These are phyloP conservation scores for Apostasia ramifera DNA, from an alignment of 106 monocot genomes.

Conservation along the genomic window DNA sequence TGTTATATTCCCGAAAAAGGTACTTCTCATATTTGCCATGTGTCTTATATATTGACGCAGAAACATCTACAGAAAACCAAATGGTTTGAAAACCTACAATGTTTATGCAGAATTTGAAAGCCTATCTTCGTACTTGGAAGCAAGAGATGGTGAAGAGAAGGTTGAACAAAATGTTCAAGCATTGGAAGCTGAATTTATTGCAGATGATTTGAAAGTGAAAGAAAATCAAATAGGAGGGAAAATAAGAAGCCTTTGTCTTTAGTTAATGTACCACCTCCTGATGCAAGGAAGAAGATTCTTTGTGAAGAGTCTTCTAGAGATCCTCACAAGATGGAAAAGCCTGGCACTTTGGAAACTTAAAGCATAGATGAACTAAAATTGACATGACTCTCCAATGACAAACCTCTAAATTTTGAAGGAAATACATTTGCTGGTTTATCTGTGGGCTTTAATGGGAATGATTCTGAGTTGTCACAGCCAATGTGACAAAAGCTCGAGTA, in stretches of 20 bases:
- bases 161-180: constrained; percentile 12
- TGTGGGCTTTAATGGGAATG: constrained; percentile 10
- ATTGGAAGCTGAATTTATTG: constrained; percentile 2
- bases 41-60: neutral
- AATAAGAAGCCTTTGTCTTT: constrained; percentile 7
- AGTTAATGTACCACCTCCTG: neutral
- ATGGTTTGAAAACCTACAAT: constrained; percentile 1
- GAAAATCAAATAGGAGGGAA: constrained; percentile 13
- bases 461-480: constrained; percentile 7
- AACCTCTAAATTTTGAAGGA: constrained; percentile 6
- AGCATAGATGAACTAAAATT: constrained; percentile 24
- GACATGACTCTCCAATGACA: constrained; percentile 12
- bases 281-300: neutral
- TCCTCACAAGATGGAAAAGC: neutral
- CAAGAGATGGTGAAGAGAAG: constrained; percentile 2
- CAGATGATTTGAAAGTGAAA: constrained; percentile 10
- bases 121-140: constrained; percentile 7
- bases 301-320: neutral
- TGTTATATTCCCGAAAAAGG: constrained; percentile 18
- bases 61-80: constrained; percentile 9
- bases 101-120: neutral
- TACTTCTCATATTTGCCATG: constrained; percentile 2
- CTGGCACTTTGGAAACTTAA: constrained; percentile 16
- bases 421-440: constrained; percentile 14
- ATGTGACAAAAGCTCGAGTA: constrained; percentile 16